Base-by-base conservation (phyloP, 2,329 filamentous ascomycete species). In the Fusarium floridanum region DNA sequence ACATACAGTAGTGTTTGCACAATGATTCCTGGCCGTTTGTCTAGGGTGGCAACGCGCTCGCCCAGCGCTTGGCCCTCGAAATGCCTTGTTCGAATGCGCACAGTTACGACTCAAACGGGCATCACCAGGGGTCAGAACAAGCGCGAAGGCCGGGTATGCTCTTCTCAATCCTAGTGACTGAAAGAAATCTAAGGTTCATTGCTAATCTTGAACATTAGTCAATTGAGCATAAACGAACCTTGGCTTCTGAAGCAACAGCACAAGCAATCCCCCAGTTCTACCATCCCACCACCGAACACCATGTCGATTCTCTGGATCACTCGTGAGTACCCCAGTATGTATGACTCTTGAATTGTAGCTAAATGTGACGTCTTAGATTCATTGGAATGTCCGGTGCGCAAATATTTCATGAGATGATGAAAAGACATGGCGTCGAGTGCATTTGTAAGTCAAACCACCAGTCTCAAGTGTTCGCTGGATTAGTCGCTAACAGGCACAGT, bases 391-490 rank as follows among this genome's bases (percentile, higher is more conserved):
- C 91, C 56, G 96, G 97, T 81, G 97, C 97, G 81, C 93, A 98
- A 84, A 98, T 98, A 79, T 98, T 98, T 85, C 95, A 98, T 84
- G 96, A 98, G 86, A 98, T 98, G 96, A 98, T 99, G 95, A 88
- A 97, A 71, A 90, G 96, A 81, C 94, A 96, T 78, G 90, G 88
- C 78, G 96, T 99, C 64, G 97, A 98, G 87, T 95, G 98, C 83
- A 90, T 98, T 81, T 98, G 95, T 97, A 88, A 82, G 94, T 92
- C 4, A n/a, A 34, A 56, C 11, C 50, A 2, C 34, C 36, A 62
- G 27, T 37, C 37, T 66, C 70, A 57, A 69, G 55, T 71, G 74
- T 11, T n/a, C 5, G 0, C 16, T 29, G 24, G 45, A 10, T 3
- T 7, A 8, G 24, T 10, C 68, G 76, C 76, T 82, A 64, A 80